phyloP scores from a whole-genome alignment of 1,139 yeast species.

The Diutina rugosa region DNA sequence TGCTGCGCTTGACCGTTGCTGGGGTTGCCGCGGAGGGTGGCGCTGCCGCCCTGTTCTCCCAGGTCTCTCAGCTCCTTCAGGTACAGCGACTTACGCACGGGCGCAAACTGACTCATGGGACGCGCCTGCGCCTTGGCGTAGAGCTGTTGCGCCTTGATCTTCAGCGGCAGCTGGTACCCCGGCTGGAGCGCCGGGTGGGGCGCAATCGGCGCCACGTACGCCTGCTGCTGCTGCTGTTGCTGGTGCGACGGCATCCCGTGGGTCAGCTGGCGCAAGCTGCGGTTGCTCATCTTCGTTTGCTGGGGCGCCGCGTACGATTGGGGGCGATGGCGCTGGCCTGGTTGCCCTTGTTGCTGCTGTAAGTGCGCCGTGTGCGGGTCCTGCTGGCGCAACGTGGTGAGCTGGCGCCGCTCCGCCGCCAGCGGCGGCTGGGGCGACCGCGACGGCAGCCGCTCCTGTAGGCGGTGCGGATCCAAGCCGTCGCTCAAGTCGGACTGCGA shows the following conservation, averaged over 20 bases:
- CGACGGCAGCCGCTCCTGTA: conserved; percentile 1
- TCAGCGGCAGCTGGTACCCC: conserved; percentile 29
- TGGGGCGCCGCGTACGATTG: conserved; percentile 12
- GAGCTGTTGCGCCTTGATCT: conserved; percentile 32
- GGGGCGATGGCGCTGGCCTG: conserved; percentile 8
- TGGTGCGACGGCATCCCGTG: background rate
- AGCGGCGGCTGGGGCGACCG: conserved; percentile 13
- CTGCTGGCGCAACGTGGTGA: conserved; percentile 2
- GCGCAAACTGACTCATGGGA: conserved; percentile 27
- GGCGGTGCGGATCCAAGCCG: background rate
- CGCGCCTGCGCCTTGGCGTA: conserved; percentile 36
- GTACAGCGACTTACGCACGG: conserved; percentile 40
- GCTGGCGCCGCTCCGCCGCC: conserved; percentile 11
- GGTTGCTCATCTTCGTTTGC: background rate
- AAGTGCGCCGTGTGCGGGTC: background rate
- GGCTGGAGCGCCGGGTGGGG: conserved; percentile 31
- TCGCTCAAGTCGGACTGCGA: conserved; percentile 10
- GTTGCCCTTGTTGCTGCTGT: background rate
- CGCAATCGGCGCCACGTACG: conserved; percentile 23
- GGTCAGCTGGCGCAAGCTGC: conserved; percentile 1
- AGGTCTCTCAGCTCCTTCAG: background rate
- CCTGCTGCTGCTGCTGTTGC: background rate
- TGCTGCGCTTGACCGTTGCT: background rate
- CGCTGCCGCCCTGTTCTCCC: background rate
- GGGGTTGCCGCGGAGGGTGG: background rate